Evolutionary conservation across 2,329 filamentous ascomycete genomes (phyloP).

Genomic region (Phyllosticta ampelicida): DNA sequence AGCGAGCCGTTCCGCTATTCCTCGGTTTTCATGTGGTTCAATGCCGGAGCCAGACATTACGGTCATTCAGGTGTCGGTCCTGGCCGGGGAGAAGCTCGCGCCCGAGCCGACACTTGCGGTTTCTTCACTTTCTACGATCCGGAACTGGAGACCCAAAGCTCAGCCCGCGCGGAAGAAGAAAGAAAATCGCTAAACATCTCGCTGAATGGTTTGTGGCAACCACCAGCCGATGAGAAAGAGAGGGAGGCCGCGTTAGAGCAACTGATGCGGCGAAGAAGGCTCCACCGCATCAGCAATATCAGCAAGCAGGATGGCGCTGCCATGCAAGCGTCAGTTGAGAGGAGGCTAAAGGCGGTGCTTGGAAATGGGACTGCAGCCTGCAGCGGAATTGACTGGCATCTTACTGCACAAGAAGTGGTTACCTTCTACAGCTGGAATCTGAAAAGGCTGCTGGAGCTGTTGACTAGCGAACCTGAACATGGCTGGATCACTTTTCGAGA

Average conservation of each 20-base stretch:
- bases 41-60: conserved; percentile 35
- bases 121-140: conserved; percentile 38
- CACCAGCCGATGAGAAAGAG: conserved; percentile 15
- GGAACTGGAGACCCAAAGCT: conserved; percentile 21
- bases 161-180: conserved; percentile 25
- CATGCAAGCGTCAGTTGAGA: conserved; percentile 15
- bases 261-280: conserved; percentile 14
- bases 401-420: conserved; percentile 34
- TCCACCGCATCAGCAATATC: conserved; percentile 15
- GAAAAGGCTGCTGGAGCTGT: conserved; percentile 17
- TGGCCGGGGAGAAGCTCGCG: conserved; percentile 34
- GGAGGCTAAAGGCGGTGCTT: conserved; percentile 12
- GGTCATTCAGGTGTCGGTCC: conserved; percentile 20
- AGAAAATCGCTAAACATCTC: conserved; percentile 32
- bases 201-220: conserved; percentile 30
- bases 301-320: conserved; percentile 15
- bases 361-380: not conserved
- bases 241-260: conserved; percentile 23
- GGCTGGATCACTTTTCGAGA: conserved; percentile 1
- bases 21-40: conserved; percentile 29
- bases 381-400: conserved; percentile 35
- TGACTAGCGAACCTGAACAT: conserved; percentile 8
- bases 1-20: conserved; percentile 13
- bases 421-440: conserved; percentile 28
- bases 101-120: conserved; percentile 32